phyloP scores from a whole-genome alignment of 1,139 yeast genomes.

The Suhomyces panamericanus region DNA sequence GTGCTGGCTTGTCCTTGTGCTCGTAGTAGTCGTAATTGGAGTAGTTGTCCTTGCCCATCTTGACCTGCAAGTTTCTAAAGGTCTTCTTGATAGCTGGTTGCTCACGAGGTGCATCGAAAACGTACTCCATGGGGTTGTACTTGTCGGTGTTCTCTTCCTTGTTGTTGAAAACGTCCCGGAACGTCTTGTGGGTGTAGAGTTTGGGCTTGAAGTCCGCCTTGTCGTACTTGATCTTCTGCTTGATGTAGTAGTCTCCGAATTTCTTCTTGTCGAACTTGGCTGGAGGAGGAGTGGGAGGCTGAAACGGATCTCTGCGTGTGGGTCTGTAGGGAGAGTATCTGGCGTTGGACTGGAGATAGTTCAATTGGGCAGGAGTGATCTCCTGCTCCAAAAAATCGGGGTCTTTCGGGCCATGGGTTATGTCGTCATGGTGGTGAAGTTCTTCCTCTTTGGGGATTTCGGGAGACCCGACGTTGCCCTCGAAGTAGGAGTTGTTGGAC shows the following conservation, averaged over 20 bases:
- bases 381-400: conserved; percentile 36
- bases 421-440: background rate
- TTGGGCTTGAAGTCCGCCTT: conserved; percentile 38
- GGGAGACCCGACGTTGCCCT: background rate
- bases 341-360: conserved; percentile 23
- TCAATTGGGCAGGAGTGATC: conserved; percentile 41
- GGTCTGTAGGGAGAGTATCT: conserved; percentile 10
- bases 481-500: background rate
- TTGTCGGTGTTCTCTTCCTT: conserved; percentile 30
- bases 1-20: conserved; percentile 16
- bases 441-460: background rate
- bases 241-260: conserved; percentile 38
- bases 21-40: conserved; percentile 41
- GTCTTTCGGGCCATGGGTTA: conserved; percentile 17
- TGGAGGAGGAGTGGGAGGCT: conserved; percentile 1
- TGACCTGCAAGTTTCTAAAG: conserved; percentile 30
- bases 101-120: conserved; percentile 33
- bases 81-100: conserved; percentile 29
- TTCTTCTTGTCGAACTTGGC: conserved; percentile 1
- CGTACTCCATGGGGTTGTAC: conserved; percentile 45
- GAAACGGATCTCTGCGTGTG: conserved; percentile 6
- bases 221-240: conserved; percentile 38
- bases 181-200: conserved; percentile 44
- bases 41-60: conserved; percentile 36
- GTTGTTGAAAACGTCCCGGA: conserved; percentile 41